These are phyloP conservation scores for Penicillium sp. DNA, from an alignment of 2,329 filamentous ascomycete genomes.

Conservation along the genomic window DNA sequence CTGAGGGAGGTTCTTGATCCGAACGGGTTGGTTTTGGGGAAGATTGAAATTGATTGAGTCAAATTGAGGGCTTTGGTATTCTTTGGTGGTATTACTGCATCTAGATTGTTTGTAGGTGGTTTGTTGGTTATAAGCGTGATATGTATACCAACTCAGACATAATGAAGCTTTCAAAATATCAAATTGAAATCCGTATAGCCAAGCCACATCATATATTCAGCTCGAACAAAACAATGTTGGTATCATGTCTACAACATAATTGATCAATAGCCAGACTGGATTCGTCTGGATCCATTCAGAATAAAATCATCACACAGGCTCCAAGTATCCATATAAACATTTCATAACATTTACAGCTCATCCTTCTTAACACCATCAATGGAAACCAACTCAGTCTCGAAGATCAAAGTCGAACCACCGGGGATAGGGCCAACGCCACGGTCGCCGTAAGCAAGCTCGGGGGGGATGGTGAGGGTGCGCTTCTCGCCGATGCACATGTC, in stretches of 20 bases:
- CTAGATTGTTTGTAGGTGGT: too few relatives aligned
- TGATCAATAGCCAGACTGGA: not conserved
- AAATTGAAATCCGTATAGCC: not conserved
- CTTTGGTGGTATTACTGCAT: too few relatives aligned
- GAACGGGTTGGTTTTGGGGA: not conserved
- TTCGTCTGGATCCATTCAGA: not conserved
- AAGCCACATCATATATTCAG: not conserved
- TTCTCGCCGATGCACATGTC: conserved; percentile 98
- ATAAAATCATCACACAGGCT: not conserved
- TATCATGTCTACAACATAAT: not conserved
- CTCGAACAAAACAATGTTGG: not conserved
- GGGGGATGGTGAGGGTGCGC: conserved; percentile 85
- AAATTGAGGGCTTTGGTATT: not conserved
- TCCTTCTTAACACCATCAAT: conserved; percentile 70
- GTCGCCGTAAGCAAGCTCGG: conserved; percentile 78
- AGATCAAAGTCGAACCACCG: conserved; percentile 76
- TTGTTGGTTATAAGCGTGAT: too few relatives aligned
- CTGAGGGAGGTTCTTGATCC: conserved; percentile 15
- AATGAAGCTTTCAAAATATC: not conserved
- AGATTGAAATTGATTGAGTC: not conserved
- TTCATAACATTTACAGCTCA: conserved; percentile 37
- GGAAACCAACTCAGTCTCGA: conserved; percentile 85
- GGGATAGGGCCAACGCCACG: conserved; percentile 80
- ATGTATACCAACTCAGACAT: too few relatives aligned
- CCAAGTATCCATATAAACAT: not conserved